These are phyloP conservation scores for Aphanomyces invadans DNA, from an alignment of 352 stramenopile genomes.

Conservation along the genomic window DNA sequence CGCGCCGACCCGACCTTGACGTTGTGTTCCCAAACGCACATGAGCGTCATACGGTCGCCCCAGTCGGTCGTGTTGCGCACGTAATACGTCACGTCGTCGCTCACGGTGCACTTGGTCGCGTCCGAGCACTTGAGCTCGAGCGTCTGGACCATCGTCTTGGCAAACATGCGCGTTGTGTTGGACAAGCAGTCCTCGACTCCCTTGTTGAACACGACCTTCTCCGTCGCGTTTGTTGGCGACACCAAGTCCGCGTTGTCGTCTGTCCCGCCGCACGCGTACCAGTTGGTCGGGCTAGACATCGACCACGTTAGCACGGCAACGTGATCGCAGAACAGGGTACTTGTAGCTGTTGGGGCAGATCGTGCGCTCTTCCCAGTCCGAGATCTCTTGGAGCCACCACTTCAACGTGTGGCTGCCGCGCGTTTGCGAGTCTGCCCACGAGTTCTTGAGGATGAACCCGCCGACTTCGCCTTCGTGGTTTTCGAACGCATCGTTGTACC, in stretches of 20 bases:
- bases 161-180: constrained; percentile 48
- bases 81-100: constrained; percentile 47
- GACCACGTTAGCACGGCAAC: not conserved
- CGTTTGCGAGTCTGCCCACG: constrained; percentile 56
- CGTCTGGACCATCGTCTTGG: constrained; percentile 50
- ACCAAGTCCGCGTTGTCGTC: constrained; percentile 35
- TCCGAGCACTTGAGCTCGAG: constrained; percentile 53
- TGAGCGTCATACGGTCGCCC: constrained; percentile 53
- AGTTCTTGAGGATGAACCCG: constrained; percentile 72
- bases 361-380: constrained; percentile 56
- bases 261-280: constrained; percentile 58
- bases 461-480: constrained; percentile 49
- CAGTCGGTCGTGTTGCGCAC: constrained; percentile 55
- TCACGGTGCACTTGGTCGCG: constrained; percentile 33
- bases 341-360: constrained; percentile 69
- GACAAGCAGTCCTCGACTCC: constrained; percentile 48
- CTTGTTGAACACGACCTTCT: constrained; percentile 27
- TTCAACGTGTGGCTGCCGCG: constrained; percentile 56
- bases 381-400: constrained; percentile 66
- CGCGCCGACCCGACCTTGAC: constrained; percentile 32
- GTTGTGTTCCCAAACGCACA: constrained; percentile 66
- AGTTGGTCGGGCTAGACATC: constrained; percentile 40
- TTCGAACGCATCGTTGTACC: constrained; percentile 56
- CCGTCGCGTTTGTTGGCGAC: constrained; percentile 25
- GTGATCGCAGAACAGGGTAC: not conserved